Evolutionary conservation across 2,329 filamentous ascomycete genomes (phyloP).

Genomic region (Penicillium sp.): DNA sequence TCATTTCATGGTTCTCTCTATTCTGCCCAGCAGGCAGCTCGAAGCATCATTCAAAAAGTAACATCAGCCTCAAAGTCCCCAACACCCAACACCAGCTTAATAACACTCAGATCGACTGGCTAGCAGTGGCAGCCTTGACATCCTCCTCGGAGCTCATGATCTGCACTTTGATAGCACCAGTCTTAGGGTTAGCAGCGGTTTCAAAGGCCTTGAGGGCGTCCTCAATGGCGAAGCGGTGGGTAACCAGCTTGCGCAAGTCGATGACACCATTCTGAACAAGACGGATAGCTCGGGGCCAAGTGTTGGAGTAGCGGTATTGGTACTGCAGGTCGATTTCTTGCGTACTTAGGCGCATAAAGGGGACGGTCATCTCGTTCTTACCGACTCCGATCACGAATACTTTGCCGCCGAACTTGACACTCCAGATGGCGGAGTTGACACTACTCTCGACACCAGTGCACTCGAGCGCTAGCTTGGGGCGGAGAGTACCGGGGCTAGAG

Average conservation of each 20-base stretch:
- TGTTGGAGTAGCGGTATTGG: conserved; percentile 95
- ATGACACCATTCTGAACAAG: conserved; percentile 79
- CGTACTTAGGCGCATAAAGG: conserved; percentile 88
- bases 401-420: conserved; percentile 89
- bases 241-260: conserved; percentile 75
- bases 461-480: conserved; percentile 78
- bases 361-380: conserved; percentile 90
- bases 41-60: conserved; percentile 14
- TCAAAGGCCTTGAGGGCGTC: conserved; percentile 86
- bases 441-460: conserved; percentile 93
- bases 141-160: conserved; percentile 55
- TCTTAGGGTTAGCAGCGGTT: conserved; percentile 80
- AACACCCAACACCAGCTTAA: not conserved
- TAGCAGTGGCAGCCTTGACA: conserved; percentile 32
- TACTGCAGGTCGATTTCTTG: conserved; percentile 92
- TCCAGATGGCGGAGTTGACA: conserved; percentile 79
- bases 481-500: conserved; percentile 57
- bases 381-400: conserved; percentile 96
- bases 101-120: conserved; percentile 23
- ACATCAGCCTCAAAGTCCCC: conserved; percentile 8
- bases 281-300: conserved; percentile 89
- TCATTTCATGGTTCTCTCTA: conserved; percentile 16
- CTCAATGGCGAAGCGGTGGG: conserved; percentile 79
- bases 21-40: conserved; percentile 16
- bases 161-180: conserved; percentile 95